Evolutionary conservation across 2,329 filamentous ascomycete genomes (phyloP).

Genomic region (Colletotrichum trifolii): DNA sequence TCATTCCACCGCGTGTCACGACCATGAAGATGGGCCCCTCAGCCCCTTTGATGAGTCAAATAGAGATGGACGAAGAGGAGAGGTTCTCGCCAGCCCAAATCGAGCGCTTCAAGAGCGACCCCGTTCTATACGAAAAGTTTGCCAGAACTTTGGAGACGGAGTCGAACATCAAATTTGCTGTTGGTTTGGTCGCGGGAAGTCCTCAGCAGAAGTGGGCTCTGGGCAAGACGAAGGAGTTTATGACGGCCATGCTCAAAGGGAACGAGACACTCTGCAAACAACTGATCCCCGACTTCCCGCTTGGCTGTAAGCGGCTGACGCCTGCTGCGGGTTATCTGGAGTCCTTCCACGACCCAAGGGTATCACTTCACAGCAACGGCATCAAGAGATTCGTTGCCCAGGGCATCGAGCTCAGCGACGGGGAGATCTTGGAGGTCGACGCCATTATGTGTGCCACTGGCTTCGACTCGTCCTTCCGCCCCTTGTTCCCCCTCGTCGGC

Average conservation of each 20-base stretch:
- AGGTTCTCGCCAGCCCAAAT: constrained; percentile 52
- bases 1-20: constrained; percentile 50
- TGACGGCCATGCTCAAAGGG: constrained; percentile 58
- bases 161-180: constrained; percentile 54
- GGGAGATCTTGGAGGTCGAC: constrained; percentile 63
- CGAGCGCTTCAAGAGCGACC: constrained; percentile 58
- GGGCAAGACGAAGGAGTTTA: constrained; percentile 56
- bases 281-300: constrained; percentile 61
- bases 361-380: constrained; percentile 41
- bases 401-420: constrained; percentile 60
- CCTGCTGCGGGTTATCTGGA: constrained; percentile 62
- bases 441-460: constrained; percentile 68
- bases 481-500: constrained; percentile 62
- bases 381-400: constrained; percentile 59
- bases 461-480: constrained; percentile 64
- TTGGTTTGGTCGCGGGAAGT: constrained; percentile 55
- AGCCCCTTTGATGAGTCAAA: constrained; percentile 40
- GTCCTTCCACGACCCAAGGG: constrained; percentile 42
- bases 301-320: constrained; percentile 62
- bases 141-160: constrained; percentile 59
- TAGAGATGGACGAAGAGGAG: constrained; percentile 40
- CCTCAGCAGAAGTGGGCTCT: constrained; percentile 55
- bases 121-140: constrained; percentile 58
- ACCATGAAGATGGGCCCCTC: constrained; percentile 49
- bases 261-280: constrained; percentile 61